Evolutionary conservation across 2,329 filamentous ascomycete genomes (phyloP), one percentile per base, ranked within the genome.

Genomic region (Stagonosporopsis tanaceti): DNA sequence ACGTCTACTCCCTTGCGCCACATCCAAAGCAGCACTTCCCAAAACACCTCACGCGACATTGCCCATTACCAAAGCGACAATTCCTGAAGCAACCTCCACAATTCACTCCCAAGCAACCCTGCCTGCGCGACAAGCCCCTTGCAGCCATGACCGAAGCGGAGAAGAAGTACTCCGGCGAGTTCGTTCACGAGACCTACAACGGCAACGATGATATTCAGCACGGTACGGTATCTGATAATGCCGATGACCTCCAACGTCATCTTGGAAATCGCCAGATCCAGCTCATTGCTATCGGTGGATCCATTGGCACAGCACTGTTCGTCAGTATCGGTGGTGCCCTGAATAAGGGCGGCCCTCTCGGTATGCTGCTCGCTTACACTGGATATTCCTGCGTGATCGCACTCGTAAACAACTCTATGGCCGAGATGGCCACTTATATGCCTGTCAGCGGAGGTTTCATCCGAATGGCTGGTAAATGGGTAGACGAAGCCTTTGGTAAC

Each of bases 371-470:
- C 55, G 86, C 84, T 35, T 89, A 85, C 69, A 78, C 79, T 32
- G 61, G 86, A 40, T 87, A 89, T 70, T 79, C 79, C 35, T 71
- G 78, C 65, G 68, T 88, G 51, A 79, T 89, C 57, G 86, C 78
- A 24, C 77, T 87, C 44, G 84, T 89, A 69, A 89, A 88, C 80
- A 89, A 88, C 68, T 82, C 81, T 60, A 79, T 88, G 57, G 87
- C 87, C 8, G 87, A 89, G 71, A 89, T 89, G 87, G 82, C 79
- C 28, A 80, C 81, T 35, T 84, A 83, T 60, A 86, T 87, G 80
- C 87, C 87, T 24, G 81, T 89, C 44, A 82, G 81, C 39, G 86
- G 87, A 61, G 84, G 84, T 2, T 89, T 88, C 69, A 83, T 89
- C 62, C 85, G 87, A 58, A 80, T 89, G 66, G 54, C 50, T 40